Evolutionary conservation across 2,329 filamentous ascomycete genomes (phyloP), one percentile per base, ranked within the genome.

Genomic region (Aspergillus melleus): DNA sequence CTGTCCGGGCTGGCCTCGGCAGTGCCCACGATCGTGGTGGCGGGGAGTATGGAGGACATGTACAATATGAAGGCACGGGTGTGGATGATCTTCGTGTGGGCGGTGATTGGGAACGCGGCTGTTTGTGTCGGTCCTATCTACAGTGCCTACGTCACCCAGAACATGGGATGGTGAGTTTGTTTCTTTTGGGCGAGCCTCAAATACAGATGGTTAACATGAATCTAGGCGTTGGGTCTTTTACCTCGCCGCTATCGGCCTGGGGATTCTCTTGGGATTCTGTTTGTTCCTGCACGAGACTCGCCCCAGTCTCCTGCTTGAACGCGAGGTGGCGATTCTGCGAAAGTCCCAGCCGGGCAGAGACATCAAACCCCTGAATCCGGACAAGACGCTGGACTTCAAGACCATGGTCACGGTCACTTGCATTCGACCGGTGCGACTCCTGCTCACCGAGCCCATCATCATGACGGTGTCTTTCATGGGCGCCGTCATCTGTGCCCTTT

Each of bases 211-310:
- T 14, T 42, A n/a, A 42, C 36, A 6, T 19, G 2, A n/a, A 16
- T 8, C 16, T n/a, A 42, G 36, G 36, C 36, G 36, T 14, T 42
- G 36, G 36, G 36, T 42, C 16, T 42, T 42, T 14, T 60, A 62
- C 22, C 53, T 55, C 4, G 54, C 51, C 2, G 60, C 60, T 14
- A 60, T 62, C 19, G 55, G 36, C 3, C 52, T 52, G 0, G 54
- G 22, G 0, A 32, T 49, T 5, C 50, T 55, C 6, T 46, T 54
- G 5, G 54, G 49, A 4, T 52, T 62, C 1, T 49, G 60, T 3
- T n/a, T 62, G 0, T 20, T 52, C 2, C 60, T 62, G 19, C 36
- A 47, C 8, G 60, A 62, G 24, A 60, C 57, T 11, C 54, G 60
- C 5, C 60, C 60, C 0, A 60, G 53, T 19, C 58, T 57, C 1